Percentiles rank a stretch among this genome's conserved stretches.
These are phyloP conservation scores for Symbiodinium pilosum DNA, from an alignment of 73 alveolate genomes.

Conservation along the genomic window DNA sequence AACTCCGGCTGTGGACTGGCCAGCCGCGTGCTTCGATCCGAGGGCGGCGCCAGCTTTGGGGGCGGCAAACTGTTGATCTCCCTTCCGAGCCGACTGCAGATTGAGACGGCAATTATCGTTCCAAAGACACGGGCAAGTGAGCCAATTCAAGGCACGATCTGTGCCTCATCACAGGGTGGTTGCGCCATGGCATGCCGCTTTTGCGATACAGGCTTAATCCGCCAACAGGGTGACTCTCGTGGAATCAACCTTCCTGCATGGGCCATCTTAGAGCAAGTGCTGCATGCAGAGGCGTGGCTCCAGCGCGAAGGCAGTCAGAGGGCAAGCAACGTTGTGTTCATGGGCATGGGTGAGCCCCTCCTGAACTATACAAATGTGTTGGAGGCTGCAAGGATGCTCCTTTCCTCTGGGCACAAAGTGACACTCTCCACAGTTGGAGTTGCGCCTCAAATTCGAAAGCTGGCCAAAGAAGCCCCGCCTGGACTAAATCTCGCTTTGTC, in stretches of 20 bases:
- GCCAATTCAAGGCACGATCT: constrained; percentile 18
- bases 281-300: constrained; percentile 85
- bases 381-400: constrained; percentile 34
- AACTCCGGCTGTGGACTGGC: neutral
- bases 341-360: constrained; percentile 94
- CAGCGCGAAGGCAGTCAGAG: constrained; percentile 33
- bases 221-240: neutral
- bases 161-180: constrained; percentile 84
- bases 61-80: constrained; percentile 64
- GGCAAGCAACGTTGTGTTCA: constrained; percentile 55
- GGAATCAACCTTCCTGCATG: constrained; percentile 60
- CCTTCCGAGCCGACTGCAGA: constrained; percentile 7
- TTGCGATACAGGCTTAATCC: constrained; percentile 78
- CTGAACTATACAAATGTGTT: constrained; percentile 51
- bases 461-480: constrained; percentile 51
- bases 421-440: constrained; percentile 81
- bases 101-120: constrained; percentile 55
- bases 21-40: constrained; percentile 43
- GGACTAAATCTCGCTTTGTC: constrained; percentile 41
- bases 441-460: constrained; percentile 15
- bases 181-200: constrained; percentile 94
- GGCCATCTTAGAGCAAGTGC: constrained; percentile 78
- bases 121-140: neutral
- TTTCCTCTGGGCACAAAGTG: constrained; percentile 37
- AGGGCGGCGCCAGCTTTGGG: constrained; percentile 29